These are phyloP conservation scores for Heteromeles arbutifolia DNA, from an alignment of 306 rosid species.

Conservation along the genomic window DNA sequence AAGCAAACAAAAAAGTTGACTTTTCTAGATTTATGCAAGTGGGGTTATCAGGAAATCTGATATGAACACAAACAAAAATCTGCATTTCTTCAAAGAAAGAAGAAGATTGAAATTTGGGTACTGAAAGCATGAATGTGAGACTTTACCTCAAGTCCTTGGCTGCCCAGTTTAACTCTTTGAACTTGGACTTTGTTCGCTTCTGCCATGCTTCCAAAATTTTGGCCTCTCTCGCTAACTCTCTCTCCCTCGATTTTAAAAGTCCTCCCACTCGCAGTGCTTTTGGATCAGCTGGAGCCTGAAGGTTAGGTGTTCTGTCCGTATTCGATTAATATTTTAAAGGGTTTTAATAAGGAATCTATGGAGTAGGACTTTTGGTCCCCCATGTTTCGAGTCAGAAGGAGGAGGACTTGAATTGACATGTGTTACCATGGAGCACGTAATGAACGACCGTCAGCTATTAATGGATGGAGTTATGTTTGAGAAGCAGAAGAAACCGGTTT, in stretches of 20 bases:
- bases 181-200: too few species aligned
- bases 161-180: not conserved
- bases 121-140: not conserved
- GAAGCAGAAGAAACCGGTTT: constrained; percentile 25
- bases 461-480: constrained; percentile 33
- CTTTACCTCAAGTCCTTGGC: not conserved
- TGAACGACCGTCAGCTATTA: not conserved
- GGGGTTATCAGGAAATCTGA: not conserved
- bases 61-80: not conserved
- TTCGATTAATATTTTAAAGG: too few species aligned
- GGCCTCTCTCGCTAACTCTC: not conserved
- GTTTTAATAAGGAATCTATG: too few species aligned
- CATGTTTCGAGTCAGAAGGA: constrained; percentile 31
- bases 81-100: not conserved
- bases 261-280: too few species aligned
- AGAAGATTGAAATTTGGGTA: not conserved
- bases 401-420: constrained; percentile 42
- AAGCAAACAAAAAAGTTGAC: too few species aligned
- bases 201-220: too few species aligned
- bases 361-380: not conserved
- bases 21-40: too few species aligned
- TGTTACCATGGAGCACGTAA: constrained; percentile 49
- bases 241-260: not conserved
- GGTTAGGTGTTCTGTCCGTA: too few species aligned
- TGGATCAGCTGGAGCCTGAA: too few species aligned